Evolutionary conservation across 495 filamentous ascomycete genomes (phyloP), one percentile per base, ranked within the genome.

Genomic region (Trichoderma gamsii): DNA sequence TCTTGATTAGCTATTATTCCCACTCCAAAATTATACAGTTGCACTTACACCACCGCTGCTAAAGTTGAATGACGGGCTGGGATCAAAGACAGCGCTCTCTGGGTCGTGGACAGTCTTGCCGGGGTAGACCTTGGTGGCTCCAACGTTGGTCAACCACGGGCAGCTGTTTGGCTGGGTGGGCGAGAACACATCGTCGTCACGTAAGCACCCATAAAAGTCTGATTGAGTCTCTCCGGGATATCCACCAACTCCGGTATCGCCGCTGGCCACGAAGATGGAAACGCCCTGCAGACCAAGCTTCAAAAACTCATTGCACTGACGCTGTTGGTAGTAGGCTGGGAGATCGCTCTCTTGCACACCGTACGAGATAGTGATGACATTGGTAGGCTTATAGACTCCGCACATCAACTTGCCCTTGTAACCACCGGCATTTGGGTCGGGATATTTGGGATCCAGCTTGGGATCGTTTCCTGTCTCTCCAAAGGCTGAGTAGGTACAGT

Each of bases 211-310:
- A 56, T 56, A 56, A 6, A 21, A 56, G 51, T 21, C 21, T 12
- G 51, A 16, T 11, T 56, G 16, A 25, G 51, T 56, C 41, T 79
- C 73, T 15, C 75, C 76, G 13, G 77, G 72, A 67, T 79, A 79
- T n/a, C 80, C 81, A 1, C 76, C 84, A 2, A 88, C 87, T 41
- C 87, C 87, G 32, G 77, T 80, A 75, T 89, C 87, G 12, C 87
- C 87, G 0, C 82, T 84, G 13, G 85, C 79, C 41, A 81, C 80
- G 21, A 89, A 68, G 23, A 87, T 76, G 0, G 83, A 83, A 18
- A 86, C 81, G 18, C 87, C 87, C 72, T 82, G 81, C 25, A 89
- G 78, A n/a, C 82, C 86, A 41, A 90, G 83, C 76, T 90, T 90
- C 80, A 89, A 82, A 73, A 76, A 73, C 77, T 76, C 72, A 63